Evolutionary conservation across 345 rosid species (phyloP), one percentile per base, ranked within the genome.

Genomic region (Aethionema arabicum): DNA sequence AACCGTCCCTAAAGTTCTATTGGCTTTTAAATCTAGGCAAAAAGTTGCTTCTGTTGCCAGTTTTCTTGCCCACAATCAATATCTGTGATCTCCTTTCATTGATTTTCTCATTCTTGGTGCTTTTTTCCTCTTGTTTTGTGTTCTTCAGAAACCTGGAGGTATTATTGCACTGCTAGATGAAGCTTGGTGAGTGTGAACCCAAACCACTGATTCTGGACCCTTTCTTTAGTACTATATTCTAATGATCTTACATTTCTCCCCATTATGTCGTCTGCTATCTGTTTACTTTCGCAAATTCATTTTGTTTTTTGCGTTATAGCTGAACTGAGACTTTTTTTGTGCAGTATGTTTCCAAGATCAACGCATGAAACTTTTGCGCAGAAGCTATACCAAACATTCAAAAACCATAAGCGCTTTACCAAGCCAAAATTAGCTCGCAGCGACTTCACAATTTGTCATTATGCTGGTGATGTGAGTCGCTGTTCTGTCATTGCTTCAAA

Each of bases 361-460:
- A 93, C 99, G 4, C 92, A 90, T 78, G 99, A 95, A 75, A 95
- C 97, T 65, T 95, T 95, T 72, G 97, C 99, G 8, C 96, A 87
- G 70, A 95, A 95, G 88, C 83, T 95, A 40, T 88, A 95, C 73
- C 96, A 90, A 80, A 95, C 97, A 32, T 95, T 83, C 70, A 88
- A 88, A 80, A 88, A 79, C 75, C 89, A 90, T 69, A 83, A 88
- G 73, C 88, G 97, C 46, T 88, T 95, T 69, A 78, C 79, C 77
- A 90, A 95, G 86, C 99, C 99, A 57, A 95, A 95, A 76, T 68
- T 95, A 76, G 80, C 99, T 49, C 92, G 87, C 38, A 90, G 85
- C 46, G 97, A 90, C 84, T 95, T 95, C 84, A 90, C 99, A 36
- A 90, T 95, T 68, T 77, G 85, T 71, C 99, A 95, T 71, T 95